Evolutionary conservation across 2,329 filamentous ascomycete genomes (phyloP).

Genomic region (Cryphonectria nitschkei): DNA sequence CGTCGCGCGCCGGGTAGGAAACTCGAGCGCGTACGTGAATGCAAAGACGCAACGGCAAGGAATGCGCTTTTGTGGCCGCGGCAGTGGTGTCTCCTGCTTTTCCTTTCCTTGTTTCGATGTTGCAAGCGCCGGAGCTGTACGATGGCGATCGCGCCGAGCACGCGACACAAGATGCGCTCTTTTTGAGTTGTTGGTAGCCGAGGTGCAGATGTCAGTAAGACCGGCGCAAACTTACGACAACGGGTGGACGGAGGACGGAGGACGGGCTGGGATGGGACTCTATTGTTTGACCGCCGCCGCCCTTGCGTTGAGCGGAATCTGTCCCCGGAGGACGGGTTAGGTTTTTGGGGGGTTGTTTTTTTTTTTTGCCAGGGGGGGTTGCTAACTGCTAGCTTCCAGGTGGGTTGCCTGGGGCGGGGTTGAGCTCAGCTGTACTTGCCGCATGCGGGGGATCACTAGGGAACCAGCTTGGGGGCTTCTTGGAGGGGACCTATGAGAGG

Average conservation of each 20-base stretch:
- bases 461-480: neutral
- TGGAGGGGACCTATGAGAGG: neutral
- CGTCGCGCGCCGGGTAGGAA: neutral
- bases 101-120: neutral
- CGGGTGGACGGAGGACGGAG: slow-evolving; percentile 12
- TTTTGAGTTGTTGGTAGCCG: slow-evolving; percentile 14
- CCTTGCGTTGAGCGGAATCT: slow-evolving; percentile 22
- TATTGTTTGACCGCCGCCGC: slow-evolving; percentile 8
- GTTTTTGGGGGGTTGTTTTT: too few species aligned
- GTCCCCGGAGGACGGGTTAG: neutral
- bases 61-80: neutral
- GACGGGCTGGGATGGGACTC: slow-evolving; percentile 10
- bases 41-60: neutral
- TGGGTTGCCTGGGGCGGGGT: neutral
- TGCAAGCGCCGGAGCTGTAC: neutral
- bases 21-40: neutral
- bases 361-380: neutral
- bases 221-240: slow-evolving; percentile 22
- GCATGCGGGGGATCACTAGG: neutral
- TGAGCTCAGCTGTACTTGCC: neutral
- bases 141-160: slow-evolving; percentile 11
- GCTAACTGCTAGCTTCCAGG: neutral
- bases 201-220: slow-evolving; percentile 19
- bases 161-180: slow-evolving; percentile 25
- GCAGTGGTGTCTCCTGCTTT: neutral